Evolutionary conservation across 1,284 basidiomycete species (phyloP).

Genomic region (Moesziomyces globuligerus): DNA sequence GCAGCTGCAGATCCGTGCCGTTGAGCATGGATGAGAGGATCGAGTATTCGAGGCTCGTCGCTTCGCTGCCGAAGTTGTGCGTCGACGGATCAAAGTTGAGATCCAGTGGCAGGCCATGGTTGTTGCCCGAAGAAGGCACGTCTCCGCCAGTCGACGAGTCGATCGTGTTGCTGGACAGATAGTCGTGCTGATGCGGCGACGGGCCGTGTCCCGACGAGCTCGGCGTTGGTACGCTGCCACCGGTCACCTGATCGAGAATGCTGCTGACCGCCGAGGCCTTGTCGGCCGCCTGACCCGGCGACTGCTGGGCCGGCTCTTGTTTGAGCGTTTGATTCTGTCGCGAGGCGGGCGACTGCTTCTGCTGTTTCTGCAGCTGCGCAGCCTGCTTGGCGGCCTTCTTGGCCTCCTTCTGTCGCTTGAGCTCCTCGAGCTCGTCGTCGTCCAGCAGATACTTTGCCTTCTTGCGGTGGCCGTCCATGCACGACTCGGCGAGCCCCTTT

Average conservation of each 20-base stretch:
- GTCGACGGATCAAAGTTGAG: constrained; percentile 75
- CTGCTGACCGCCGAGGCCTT: constrained; percentile 33
- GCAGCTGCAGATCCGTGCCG: constrained; percentile 54
- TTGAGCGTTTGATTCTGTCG: constrained; percentile 16
- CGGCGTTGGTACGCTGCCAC: constrained; percentile 18
- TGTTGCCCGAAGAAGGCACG: constrained; percentile 7
- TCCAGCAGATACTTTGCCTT: constrained; percentile 87
- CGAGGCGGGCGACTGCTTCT: constrained; percentile 5
- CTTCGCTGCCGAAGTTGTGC: constrained; percentile 82
- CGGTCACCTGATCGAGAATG: constrained; percentile 37
- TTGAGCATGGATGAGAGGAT: constrained; percentile 86
- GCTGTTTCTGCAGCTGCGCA: constrained; percentile 19
- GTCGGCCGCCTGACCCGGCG: constrained; percentile 16
- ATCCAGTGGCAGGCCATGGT: constrained; percentile 19
- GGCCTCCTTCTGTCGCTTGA: constrained; percentile 50
- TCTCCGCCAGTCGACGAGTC: constrained; percentile 29
- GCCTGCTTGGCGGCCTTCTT: constrained; percentile 46
- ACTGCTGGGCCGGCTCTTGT: constrained; percentile 19
- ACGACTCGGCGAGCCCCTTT: constrained; percentile 87
- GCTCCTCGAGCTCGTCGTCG: constrained; percentile 62
- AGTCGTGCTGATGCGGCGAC: constrained; percentile 42
- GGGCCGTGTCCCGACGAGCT: constrained; percentile 43
- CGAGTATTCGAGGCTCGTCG: constrained; percentile 88
- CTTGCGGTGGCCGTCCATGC: constrained; percentile 93
- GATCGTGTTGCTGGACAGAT: constrained; percentile 44